A percentile compares a stretch with the other conserved stretches of the same genome.
phyloP scores from a whole-genome alignment of 495 filamentous ascomycete genomes.

The Xylaria sp. region DNA sequence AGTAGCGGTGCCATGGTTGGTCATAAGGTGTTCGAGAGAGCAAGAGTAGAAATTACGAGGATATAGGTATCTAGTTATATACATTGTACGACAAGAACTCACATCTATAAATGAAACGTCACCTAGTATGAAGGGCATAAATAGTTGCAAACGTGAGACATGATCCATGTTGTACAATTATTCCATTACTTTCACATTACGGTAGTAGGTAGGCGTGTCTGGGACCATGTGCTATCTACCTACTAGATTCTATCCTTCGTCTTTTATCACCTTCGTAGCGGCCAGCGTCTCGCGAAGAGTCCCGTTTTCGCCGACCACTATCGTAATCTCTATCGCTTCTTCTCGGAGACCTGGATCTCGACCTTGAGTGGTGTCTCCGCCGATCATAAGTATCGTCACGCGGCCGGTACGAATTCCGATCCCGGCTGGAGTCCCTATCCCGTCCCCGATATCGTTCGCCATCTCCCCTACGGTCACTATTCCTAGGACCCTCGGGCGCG shows the following conservation, averaged over 20 bases:
- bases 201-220: background rate
- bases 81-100: background rate
- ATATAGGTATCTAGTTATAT: constrained; percentile 56
- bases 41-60: constrained; percentile 82
- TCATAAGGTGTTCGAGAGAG: constrained; percentile 80
- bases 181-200: background rate
- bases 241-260: constrained; percentile 61
- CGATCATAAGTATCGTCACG: constrained; percentile 40
- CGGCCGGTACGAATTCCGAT: constrained; percentile 46
- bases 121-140: background rate
- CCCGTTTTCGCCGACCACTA: constrained; percentile 64
- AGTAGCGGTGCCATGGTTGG: constrained; percentile 61
- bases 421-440: constrained; percentile 39
- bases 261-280: constrained; percentile 69
- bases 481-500: constrained; percentile 47
- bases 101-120: background rate
- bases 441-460: constrained; percentile 31
- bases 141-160: background rate
- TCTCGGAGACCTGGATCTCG: constrained; percentile 49
- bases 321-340: constrained; percentile 60
- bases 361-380: constrained; percentile 41
- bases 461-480: constrained; percentile 41
- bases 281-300: constrained; percentile 66
- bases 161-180: constrained; percentile 22
- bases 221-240: background rate